Base-by-base conservation (phyloP, 257 asterid genomes). In the Parsonsia alboflavescens region DNA sequence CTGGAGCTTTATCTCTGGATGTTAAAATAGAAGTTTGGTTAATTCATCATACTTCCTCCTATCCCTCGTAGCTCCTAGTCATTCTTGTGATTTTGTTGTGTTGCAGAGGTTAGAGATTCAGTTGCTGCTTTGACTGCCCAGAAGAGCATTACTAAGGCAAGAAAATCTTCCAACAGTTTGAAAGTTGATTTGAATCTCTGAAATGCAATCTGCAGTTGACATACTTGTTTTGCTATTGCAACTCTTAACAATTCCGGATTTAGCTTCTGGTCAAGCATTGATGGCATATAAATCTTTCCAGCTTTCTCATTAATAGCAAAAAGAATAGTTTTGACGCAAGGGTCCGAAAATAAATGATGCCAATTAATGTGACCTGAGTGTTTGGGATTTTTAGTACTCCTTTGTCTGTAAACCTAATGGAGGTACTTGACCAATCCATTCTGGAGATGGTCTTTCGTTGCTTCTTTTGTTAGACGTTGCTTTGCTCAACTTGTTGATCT, bases 81-180 rank as follows among this genome's bases (percentile, higher is more conserved):
- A 33, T 33, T 3, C 17, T 17, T 7, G 16, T 57, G 64, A 11
- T 33, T 62, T 59, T 73, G 33, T 24, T 26, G 30, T 59, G 50
- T 70, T 82, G 78, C 75, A 92, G 97, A 81, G 89, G 88, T 92
- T 74, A 89, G 82, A 78, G 86, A 85, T 61, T 73, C 92, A 19
- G 87, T 87, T 67, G 72, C 79, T 74, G 61, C 79, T 8, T 81
- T 81, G 77, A 19, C 59, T 36, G 84, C 81, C 45, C 82, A 79
- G 41, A 89, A 82, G 81, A 66, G 88, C 75, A 92, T 90, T 58
- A 49, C 85, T 24, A 90, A 89, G 96, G 97, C 89, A 80, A 48
- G 67, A 41, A 15, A 61, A 66, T 39, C 76, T 59, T 52, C 77
- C 50, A 52, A 62, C 70, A 26, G 9, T 6, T 61, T 9, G 0